Evolutionary conservation across 2,329 filamentous ascomycete genomes (phyloP), one percentile per base, ranked within the genome.

Genomic region (Fusarium oligoseptatum): DNA sequence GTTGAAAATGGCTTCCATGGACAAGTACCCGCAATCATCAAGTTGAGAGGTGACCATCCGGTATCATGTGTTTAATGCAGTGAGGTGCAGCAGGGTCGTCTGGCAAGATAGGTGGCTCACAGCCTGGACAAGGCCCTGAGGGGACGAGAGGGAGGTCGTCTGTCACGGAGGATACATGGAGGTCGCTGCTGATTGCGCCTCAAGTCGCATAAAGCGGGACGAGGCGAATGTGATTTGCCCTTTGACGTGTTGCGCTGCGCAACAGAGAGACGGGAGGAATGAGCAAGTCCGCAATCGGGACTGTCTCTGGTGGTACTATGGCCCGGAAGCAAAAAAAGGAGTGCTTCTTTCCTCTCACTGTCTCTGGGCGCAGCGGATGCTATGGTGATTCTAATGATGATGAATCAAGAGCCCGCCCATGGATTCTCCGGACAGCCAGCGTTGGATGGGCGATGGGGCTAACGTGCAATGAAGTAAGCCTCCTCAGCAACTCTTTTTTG

Each of bases 161-260:
- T 24, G 48, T 52, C 48, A 52, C 17, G 48, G 48, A 52, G 27
- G n/a, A 58, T 34, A 36, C 32, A 57, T 29, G 29, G 29, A 29
- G 32, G 29, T 60, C 65, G 70, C 55, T 56, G 60, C 70, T 41
- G 17, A 32, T 68, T 71, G 71, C 74, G 56, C 65, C 61, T 72
- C 60, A 50, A 74, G 43, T 74, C 17, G 62, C 57, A 65, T 60
- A 61, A 69, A 70, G 68, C 68, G 72, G 72, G 48, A 50, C 50
- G 39, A 48, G 39, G 41, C 14, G 60, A 66, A n/a, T 50, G 29
- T 50, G 45, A 61, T 39, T 43, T 48, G 67, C 62, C 50, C 55
- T 62, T 11, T 57, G 60, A 50, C 66, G 67, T 71, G 73, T 76
- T 71, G 73, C 67, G 64, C 64, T 68, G 73, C 65, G 67, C 65